A percentile compares a stretch with the other conserved stretches of the same genome.
phyloP scores from a whole-genome alignment of 176 grass and related monocot genomes.

The Hordeum vulgare region DNA sequence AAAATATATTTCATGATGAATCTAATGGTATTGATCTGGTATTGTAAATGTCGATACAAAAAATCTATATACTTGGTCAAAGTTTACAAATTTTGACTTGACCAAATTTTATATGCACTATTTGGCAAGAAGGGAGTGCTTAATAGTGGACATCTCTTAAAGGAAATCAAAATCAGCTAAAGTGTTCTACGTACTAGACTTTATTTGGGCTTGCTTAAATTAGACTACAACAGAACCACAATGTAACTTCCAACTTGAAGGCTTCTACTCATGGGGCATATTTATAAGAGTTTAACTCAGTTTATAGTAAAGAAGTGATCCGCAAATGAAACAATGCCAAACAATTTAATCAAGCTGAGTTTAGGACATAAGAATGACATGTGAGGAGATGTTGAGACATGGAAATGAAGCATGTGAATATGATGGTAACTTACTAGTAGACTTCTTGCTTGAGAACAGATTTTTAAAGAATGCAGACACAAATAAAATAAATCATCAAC shows the following conservation, averaged over 20 bases:
- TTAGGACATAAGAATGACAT: not conserved
- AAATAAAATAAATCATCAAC: conserved; percentile 2
- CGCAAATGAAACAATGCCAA: not conserved
- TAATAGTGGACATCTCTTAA: not conserved
- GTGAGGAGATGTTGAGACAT: not conserved
- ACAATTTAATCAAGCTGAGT: not conserved
- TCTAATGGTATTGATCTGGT: not conserved
- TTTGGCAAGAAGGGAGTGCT: not conserved
- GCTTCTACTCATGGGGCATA: not conserved
- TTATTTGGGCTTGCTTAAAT: not conserved
- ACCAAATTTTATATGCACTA: not conserved
- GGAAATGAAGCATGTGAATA: conserved; percentile 13
- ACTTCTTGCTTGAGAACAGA: not conserved
- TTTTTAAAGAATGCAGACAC: not conserved
- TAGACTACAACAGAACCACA: not conserved
- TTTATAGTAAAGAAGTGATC: not conserved
- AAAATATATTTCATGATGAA: not conserved
- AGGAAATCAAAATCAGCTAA: not conserved
- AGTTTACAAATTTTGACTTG: not conserved
- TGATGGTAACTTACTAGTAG: conserved; percentile 1
- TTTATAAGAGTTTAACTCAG: conserved; percentile 7
- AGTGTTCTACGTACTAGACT: not conserved
- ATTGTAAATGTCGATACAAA: not conserved
- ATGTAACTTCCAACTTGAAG: not conserved
- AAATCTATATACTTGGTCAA: not conserved